Base-by-base conservation (phyloP, 2,329 filamentous ascomycete genomes). In the Xylaria digitata region DNA sequence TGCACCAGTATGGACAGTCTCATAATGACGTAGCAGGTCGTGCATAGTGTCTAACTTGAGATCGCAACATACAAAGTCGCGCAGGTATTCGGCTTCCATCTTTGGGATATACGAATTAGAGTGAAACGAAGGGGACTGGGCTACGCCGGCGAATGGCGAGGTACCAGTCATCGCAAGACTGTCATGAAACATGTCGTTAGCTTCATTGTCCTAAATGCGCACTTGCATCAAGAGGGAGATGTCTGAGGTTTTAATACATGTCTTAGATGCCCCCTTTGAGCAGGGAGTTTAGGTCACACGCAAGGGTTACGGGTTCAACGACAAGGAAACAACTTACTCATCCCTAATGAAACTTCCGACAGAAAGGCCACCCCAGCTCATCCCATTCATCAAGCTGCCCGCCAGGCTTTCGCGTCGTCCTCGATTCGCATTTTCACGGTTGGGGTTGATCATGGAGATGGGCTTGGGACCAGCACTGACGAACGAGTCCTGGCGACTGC, bases 261-360 rank as follows among this genome's bases (percentile, higher is more conserved):
- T 66, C 62, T 68, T 55, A 48, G 32, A 55, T 13, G 17, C 26
- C 34, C 34, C 32, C n/a, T 19, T 52, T 32, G 49, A 40, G 19
- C 32, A 43, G 21, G 15, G 37, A 48, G 30, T 15, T 23, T 30
- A n/a, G 21, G 40, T 46, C 17, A 34, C 13, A 48, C 61, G 61
- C 23, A 55, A 53, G 60, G 13, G 34, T 17, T 15, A 43, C 13
- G 37, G 26, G 30, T 61, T 23, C 7, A 53, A 66, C 37, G 61
- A 63, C 32, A 34, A 26, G 56, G 40, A 30, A 52, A 30, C 13
- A 52, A 90, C 95, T 89, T 89, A 99, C 96, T 99, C 96, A 82
- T 99, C 95, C 80, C 93, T 88, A 80, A 99, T 96, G 85, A 96
- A 98, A 77, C 95, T 98, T 70, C 95, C 95, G 71, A 98, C 93